Conservation (phyloP, 768 basidiomycete species). For the Phylloporus sp. region DNA sequence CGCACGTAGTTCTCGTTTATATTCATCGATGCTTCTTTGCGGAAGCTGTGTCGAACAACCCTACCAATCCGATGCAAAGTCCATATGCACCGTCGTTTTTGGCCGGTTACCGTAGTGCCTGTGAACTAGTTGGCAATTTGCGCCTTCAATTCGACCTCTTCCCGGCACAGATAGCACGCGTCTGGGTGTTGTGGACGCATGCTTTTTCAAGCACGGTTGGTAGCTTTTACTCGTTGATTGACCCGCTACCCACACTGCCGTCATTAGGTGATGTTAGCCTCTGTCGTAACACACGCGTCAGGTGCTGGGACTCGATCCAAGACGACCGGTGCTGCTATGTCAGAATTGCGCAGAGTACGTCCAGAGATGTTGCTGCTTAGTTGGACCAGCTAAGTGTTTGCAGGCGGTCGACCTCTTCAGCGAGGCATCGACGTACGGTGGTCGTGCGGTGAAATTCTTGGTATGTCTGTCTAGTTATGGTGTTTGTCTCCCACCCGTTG, state of each 20-base stretch:
- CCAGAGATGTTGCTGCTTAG: neutral
- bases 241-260: neutral
- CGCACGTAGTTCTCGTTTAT: constrained; percentile 54
- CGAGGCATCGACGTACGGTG: constrained; percentile 54
- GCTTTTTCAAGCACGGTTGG: constrained; percentile 61
- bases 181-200: constrained; percentile 73
- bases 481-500: neutral
- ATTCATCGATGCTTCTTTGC: constrained; percentile 76
- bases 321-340: constrained; percentile 63
- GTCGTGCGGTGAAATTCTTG: constrained; percentile 65
- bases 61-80: constrained; percentile 64
- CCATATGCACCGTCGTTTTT: constrained; percentile 63
- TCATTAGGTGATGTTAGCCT: constrained; percentile 65
- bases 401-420: constrained; percentile 62
- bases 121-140: constrained; percentile 48
- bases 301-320: constrained; percentile 45
- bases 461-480: constrained; percentile 38
- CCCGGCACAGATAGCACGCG: constrained; percentile 55
- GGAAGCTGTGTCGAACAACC: constrained; percentile 60
- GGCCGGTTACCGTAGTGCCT: constrained; percentile 63
- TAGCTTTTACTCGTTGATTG: constrained; percentile 3
- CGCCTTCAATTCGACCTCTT: constrained; percentile 46
- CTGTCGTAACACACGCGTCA: constrained; percentile 67
- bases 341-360: constrained; percentile 47
- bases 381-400: neutral